These are phyloP conservation scores for Microbotryomycetes sp. DNA, from an alignment of 1,284 basidiomycete species.

Conservation along the genomic window DNA sequence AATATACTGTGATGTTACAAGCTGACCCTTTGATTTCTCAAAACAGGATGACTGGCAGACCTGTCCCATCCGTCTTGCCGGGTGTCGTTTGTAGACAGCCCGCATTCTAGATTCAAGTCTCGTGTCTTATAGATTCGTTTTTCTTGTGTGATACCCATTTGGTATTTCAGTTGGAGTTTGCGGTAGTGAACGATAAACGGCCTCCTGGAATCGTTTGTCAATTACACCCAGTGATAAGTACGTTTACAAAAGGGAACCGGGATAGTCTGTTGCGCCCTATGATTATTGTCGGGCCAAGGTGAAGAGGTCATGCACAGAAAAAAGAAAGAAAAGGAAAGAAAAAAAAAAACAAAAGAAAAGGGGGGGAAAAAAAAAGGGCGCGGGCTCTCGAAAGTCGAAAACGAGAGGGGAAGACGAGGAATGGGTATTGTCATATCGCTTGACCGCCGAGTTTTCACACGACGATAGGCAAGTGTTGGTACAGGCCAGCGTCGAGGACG, in stretches of 20 bases:
- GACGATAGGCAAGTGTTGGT: conserved; percentile 9
- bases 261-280: too few species aligned
- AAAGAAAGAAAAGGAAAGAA: not conserved
- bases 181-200: too few species aligned
- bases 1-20: too few species aligned
- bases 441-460: not conserved
- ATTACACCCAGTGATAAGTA: too few species aligned
- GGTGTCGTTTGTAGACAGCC: conserved; percentile 26
- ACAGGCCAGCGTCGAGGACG: conserved; percentile 57
- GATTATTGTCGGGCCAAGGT: too few species aligned
- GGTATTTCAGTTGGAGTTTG: too few species aligned
- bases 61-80: conserved; percentile 3
- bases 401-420: not conserved
- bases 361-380: not conserved
- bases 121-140: too few species aligned
- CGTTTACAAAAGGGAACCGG: too few species aligned
- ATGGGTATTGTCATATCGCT: not conserved
- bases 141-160: too few species aligned
- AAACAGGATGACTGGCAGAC: conserved; percentile 4
- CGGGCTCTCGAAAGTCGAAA: not conserved
- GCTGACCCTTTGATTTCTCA: too few species aligned
- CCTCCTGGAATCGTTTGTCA: too few species aligned
- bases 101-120: conserved; percentile 17
- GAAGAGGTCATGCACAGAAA: not conserved
- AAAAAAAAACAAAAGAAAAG: not conserved